These are phyloP conservation scores for Aspergillus conjunctus DNA, from an alignment of 495 filamentous ascomycete species.

Conservation along the genomic window DNA sequence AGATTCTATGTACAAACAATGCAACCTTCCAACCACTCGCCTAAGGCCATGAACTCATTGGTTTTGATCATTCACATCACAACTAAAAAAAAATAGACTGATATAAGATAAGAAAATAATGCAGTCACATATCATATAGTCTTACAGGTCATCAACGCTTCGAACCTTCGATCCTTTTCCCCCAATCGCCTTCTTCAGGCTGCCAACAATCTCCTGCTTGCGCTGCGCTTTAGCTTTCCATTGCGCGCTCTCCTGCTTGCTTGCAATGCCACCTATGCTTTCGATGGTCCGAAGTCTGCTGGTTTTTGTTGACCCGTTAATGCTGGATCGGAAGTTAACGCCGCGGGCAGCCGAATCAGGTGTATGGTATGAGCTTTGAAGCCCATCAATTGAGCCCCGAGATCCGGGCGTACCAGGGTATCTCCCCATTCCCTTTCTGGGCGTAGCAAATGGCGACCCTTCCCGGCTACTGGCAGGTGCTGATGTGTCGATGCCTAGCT, in stretches of 20 bases:
- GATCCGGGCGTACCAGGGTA: slow-evolving; percentile 45
- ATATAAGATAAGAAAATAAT: slow-evolving; percentile 18
- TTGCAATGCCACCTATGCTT: slow-evolving; percentile 36
- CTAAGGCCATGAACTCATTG: slow-evolving; percentile 24
- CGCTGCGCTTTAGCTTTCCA: slow-evolving; percentile 60
- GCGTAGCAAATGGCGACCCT: slow-evolving; percentile 65
- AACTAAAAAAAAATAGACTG: slow-evolving; percentile 3
- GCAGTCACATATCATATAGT: slow-evolving; percentile 13
- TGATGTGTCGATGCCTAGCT: slow-evolving; percentile 59
- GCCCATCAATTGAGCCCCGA: slow-evolving; percentile 41
- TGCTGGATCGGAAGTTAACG: slow-evolving; percentile 45
- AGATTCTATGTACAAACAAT: slow-evolving; percentile 27
- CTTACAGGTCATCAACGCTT: slow-evolving; percentile 39
- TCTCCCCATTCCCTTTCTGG: slow-evolving; percentile 41
- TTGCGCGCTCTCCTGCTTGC: slow-evolving; percentile 57
- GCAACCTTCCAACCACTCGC: slow-evolving; percentile 12
- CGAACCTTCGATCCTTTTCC: slow-evolving; percentile 42
- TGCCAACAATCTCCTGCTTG: slow-evolving; percentile 54
- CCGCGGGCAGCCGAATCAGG: slow-evolving; percentile 52
- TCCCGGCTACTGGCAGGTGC: slow-evolving; percentile 51
- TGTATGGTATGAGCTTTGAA: slow-evolving; percentile 54
- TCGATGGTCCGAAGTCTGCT: slow-evolving; percentile 47
- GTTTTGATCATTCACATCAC: slow-evolving; percentile 21
- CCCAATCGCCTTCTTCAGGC: slow-evolving; percentile 43
- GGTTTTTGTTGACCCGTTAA: slow-evolving; percentile 49